Conservation (phyloP, 2,329 filamentous ascomycete genomes). For the Zymoseptoria brevis region DNA sequence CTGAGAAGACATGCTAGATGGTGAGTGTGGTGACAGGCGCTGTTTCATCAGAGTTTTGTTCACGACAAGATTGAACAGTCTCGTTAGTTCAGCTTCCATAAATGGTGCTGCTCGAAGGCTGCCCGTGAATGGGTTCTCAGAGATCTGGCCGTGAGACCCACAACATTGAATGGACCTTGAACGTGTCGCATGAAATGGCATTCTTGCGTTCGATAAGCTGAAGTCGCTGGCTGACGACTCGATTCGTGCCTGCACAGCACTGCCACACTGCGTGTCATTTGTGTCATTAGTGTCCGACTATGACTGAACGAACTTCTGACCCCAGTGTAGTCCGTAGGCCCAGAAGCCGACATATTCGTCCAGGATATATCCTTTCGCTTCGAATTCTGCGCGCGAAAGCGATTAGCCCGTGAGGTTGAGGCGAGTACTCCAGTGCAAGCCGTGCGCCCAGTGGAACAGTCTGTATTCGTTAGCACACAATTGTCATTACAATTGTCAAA, state of each 20-base stretch:
- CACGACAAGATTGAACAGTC: too few relatives aligned
- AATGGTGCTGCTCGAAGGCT: neutral
- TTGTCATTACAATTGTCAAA: neutral
- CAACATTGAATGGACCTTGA: neutral
- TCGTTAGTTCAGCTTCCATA: neutral
- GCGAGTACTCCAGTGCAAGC: constrained; percentile 40
- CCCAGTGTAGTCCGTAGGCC: constrained; percentile 26
- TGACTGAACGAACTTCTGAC: constrained; percentile 8
- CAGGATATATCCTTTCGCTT: constrained; percentile 22
- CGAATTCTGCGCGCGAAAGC: constrained; percentile 20
- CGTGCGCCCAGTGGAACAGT: constrained; percentile 54
- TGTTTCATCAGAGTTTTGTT: neutral
- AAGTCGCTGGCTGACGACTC: neutral
- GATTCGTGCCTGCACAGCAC: neutral
- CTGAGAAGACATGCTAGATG: neutral
- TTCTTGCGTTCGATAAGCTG: neutral
- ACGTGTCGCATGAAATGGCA: neutral
- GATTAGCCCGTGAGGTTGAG: constrained; percentile 24
- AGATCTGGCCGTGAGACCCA: neutral
- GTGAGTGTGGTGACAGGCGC: neutral
- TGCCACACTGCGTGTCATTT: neutral
- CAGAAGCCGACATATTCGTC: constrained; percentile 28
- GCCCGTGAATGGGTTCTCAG: neutral
- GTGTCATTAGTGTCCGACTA: neutral
- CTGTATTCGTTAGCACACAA: constrained; percentile 27